Evolutionary conservation across 78 protist species (phyloP), one percentile per base, ranked within the genome.

Genomic region (Dictyostelium citrinum): DNA sequence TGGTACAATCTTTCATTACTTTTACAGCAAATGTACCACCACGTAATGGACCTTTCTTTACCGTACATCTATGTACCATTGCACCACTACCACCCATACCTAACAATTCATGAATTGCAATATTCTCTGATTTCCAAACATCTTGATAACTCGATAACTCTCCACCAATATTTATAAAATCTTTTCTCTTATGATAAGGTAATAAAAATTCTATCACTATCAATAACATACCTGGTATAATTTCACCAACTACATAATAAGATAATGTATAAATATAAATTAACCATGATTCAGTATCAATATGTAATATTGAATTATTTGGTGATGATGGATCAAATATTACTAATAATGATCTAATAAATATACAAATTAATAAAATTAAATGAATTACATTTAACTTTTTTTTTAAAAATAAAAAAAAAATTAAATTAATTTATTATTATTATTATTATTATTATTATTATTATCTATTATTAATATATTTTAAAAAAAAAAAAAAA

Each of bases 51-150:
- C 81, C 81, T 75, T 75, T 75, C 41, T 75, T 75, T 3, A 80
- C 55, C 0, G 46, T 80, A 20, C 84, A 80, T 33, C 31, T 14
- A 80, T 29, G 58, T 4, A 80, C 84, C 72, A 45, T 43, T 17
- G 84, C 84, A 8, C 84, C 84, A 80, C 84, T 80, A 33, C 74
- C 84, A 80, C 84, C 84, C 37, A 80, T 55, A 4, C 84, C 84
- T 14, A 80, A 24, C 5, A 39, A 11, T 24, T 80, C 84, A 16
- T 80, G 84, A 10, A 80, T 80, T 1, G 41, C 61, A 16, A 80
- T 55, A 80, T 78, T 78, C 67, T 75, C 81, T 41, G 81, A 11
- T 24, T 41, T 46, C 83, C 83, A 78, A 24, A 46, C 45, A 46
- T 78, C 70, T 29, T 78, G 64, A 46, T 41, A 39, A 12, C 49